A percentile compares a stretch with the other conserved stretches of the same genome.
These are phyloP conservation scores for Fimicolochytrium jonesii DNA, from an alignment of 192 early-diverging fungal genomes.

Conservation along the genomic window DNA sequence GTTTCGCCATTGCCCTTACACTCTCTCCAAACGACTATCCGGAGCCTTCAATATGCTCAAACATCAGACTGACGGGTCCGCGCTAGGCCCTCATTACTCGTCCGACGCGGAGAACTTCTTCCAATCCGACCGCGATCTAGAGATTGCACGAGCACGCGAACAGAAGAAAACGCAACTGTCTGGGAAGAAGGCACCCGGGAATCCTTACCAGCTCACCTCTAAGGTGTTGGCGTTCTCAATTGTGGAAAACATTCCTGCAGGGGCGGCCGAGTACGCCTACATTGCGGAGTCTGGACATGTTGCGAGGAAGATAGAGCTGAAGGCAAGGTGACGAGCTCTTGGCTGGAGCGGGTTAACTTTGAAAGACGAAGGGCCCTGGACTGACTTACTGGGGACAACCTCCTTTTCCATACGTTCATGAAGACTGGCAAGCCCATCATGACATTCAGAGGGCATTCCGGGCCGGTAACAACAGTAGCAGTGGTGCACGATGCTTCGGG, in stretches of 20 bases:
- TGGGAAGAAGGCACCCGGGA: constrained; percentile 52
- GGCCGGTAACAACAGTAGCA: constrained; percentile 52
- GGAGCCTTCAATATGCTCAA: too few species aligned
- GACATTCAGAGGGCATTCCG: constrained; percentile 47
- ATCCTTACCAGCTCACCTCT: constrained; percentile 56
- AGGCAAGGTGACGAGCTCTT: too few species aligned
- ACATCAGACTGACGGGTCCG: too few species aligned
- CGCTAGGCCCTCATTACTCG: constrained; percentile 50
- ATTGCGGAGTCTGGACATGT: constrained; percentile 72
- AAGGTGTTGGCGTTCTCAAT: constrained; percentile 58
- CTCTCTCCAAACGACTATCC: too few species aligned
- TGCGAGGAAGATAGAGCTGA: constrained; percentile 61
- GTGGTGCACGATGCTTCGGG: constrained; percentile 21
- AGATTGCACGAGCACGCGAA: constrained; percentile 42
- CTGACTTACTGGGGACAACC: too few species aligned
- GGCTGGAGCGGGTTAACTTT: too few species aligned
- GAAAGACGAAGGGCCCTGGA: too few species aligned
- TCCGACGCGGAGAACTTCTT: constrained; percentile 64
- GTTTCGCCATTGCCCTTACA: too few species aligned
- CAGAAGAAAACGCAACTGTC: constrained; percentile 37
- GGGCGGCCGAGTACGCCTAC: constrained; percentile 36
- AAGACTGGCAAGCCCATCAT: constrained; percentile 36
- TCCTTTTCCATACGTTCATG: too few species aligned
- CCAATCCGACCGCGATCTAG: constrained; percentile 68
- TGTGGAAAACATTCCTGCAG: constrained; percentile 4